phyloP scores from a whole-genome alignment of 129 eudicot genomes.

The Flaveria bidentis region DNA sequence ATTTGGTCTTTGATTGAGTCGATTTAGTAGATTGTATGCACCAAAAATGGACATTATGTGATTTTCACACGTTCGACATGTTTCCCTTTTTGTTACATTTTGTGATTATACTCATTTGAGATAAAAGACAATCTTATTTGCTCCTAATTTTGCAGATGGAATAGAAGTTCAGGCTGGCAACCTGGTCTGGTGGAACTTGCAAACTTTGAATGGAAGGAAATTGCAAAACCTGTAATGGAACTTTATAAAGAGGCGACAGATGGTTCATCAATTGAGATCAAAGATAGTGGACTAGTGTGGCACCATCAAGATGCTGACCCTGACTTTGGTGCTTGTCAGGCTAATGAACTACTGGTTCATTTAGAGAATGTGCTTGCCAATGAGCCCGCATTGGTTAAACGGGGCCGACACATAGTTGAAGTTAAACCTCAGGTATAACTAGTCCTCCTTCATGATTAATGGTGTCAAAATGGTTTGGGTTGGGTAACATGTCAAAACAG shows the following conservation, averaged over 20 bases:
- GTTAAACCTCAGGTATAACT: slow-evolving; percentile 79
- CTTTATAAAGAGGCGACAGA: slow-evolving; percentile 75
- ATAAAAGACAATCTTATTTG: not conserved
- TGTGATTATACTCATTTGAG: not conserved
- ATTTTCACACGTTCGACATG: not conserved
- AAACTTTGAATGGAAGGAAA: slow-evolving; percentile 74
- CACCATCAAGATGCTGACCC: slow-evolving; percentile 82
- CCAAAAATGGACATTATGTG: not conserved
- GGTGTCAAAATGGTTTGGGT: not conserved
- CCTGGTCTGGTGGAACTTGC: slow-evolving; percentile 30
- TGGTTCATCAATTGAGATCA: slow-evolving; percentile 67
- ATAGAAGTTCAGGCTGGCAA: slow-evolving; percentile 56
- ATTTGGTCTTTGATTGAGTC: not conserved
- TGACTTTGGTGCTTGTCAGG: slow-evolving; percentile 87
- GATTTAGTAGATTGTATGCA: not conserved
- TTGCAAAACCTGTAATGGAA: slow-evolving; percentile 73
- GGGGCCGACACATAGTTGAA: slow-evolving; percentile 85
- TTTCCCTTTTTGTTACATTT: not conserved
- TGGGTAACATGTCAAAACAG: not conserved
- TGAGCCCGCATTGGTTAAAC: slow-evolving; percentile 70
- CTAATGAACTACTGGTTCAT: slow-evolving; percentile 71
- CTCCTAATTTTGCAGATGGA: slow-evolving; percentile 52
- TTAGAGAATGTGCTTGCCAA: slow-evolving; percentile 72
- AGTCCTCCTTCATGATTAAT: slow-evolving; percentile 6
- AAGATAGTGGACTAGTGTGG: slow-evolving; percentile 86